Percentiles rank a stretch among this genome's conserved stretches.
phyloP scores from a whole-genome alignment of 768 basidiomycete genomes.

The Cubamyces sp. region DNA sequence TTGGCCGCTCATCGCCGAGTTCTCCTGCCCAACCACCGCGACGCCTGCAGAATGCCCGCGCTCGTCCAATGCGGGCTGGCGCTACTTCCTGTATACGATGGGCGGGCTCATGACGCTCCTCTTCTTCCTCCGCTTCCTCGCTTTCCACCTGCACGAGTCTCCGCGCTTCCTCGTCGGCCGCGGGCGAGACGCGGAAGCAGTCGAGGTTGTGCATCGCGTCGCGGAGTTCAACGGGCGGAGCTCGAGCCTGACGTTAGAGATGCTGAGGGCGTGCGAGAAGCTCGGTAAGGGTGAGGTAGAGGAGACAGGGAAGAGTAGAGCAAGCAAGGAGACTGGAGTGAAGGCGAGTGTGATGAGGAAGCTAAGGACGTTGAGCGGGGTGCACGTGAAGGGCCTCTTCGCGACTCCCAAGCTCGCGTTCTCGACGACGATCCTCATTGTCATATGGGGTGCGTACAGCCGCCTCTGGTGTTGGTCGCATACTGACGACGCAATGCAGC shows the following conservation, averaged over 20 bases:
- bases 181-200: slow-evolving; percentile 63
- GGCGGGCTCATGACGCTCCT: slow-evolving; percentile 70
- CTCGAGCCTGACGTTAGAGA: slow-evolving; percentile 52
- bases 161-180: slow-evolving; percentile 75
- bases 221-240: slow-evolving; percentile 62
- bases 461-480: too few relatives aligned
- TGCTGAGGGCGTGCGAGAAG: slow-evolving; percentile 38
- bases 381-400: slow-evolving; percentile 54
- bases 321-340: slow-evolving; percentile 35
- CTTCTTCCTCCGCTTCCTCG: slow-evolving; percentile 63
- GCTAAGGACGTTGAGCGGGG: slow-evolving; percentile 41
- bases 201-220: slow-evolving; percentile 62
- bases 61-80: slow-evolving; percentile 70
- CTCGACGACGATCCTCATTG: slow-evolving; percentile 54
- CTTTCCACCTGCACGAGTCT: slow-evolving; percentile 69
- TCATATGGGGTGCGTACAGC: slow-evolving; percentile 51
- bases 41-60: slow-evolving; percentile 45
- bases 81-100: slow-evolving; percentile 75
- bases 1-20: slow-evolving; percentile 74
- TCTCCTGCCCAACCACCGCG: slow-evolving; percentile 50
- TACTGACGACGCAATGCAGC: slow-evolving; percentile 42
- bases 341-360: slow-evolving; percentile 45
- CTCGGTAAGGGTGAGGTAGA: slow-evolving; percentile 14
- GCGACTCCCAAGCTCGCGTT: slow-evolving; percentile 52
- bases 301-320: slow-evolving; percentile 11